Evolutionary conservation across 805 yeast genomes (phyloP).

Genomic region (Yamadazyma philogaea): DNA sequence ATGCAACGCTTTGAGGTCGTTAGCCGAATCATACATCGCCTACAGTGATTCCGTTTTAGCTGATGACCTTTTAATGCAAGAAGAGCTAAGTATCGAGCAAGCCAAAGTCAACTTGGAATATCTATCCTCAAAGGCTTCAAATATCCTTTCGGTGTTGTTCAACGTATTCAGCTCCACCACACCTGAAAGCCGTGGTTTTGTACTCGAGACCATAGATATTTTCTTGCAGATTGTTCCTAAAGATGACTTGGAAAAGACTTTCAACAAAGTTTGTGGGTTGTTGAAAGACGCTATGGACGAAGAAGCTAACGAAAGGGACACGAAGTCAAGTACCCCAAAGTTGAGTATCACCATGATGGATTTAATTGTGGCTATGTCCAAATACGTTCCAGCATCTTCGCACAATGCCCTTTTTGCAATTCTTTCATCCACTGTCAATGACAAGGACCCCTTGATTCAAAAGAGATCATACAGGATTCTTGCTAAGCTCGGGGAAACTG

Average conservation of each 20-base stretch:
- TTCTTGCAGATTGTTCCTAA: constrained; percentile 68
- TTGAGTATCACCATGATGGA: constrained; percentile 87
- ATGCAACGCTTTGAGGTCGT: constrained; percentile 73
- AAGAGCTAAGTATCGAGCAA: constrained; percentile 55
- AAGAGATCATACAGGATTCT: constrained; percentile 86
- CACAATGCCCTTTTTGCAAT: constrained; percentile 76
- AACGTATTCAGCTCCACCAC: constrained; percentile 89
- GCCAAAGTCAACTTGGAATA: constrained; percentile 60
- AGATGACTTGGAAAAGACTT: constrained; percentile 68
- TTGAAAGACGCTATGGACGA: constrained; percentile 72
- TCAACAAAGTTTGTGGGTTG: constrained; percentile 79
- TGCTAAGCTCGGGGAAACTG: constrained; percentile 65
- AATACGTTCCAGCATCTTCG: constrained; percentile 68
- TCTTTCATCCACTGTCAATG: constrained; percentile 61
- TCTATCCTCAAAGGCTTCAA: constrained; percentile 63
- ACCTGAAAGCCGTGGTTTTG: constrained; percentile 78
- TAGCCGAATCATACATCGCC: constrained; percentile 73
- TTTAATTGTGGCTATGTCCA: constrained; percentile 80
- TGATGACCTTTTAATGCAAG: constrained; percentile 55
- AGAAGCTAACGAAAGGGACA: constrained; percentile 31
- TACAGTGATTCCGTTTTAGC: constrained; percentile 59
- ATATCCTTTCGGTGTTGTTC: constrained; percentile 80
- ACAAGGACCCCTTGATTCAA: constrained; percentile 66
- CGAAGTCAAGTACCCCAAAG: constrained; percentile 36
- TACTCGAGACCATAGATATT: constrained; percentile 81